Evolutionary conservation across 2,329 filamentous ascomycete genomes (phyloP).

Genomic region (Penicillium sp.): DNA sequence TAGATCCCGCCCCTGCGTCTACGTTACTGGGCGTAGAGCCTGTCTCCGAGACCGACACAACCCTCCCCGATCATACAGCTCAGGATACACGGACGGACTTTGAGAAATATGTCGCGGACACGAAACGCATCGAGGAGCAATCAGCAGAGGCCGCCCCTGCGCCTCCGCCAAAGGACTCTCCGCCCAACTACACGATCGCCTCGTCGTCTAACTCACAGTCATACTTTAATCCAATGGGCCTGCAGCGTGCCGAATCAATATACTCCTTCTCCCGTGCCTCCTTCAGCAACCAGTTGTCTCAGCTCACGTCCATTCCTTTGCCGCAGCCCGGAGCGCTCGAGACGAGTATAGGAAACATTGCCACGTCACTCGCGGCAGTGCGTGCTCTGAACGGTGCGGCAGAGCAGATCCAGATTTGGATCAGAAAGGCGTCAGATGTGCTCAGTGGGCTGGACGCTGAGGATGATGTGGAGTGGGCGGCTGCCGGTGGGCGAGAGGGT

Average conservation of each 20-base stretch:
- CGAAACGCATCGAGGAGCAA: slow-evolving; percentile 36
- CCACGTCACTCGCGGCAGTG: slow-evolving; percentile 80
- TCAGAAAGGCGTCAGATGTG: slow-evolving; percentile 86
- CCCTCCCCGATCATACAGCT: slow-evolving; percentile 17
- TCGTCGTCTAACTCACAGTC: slow-evolving; percentile 44
- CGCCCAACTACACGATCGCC: slow-evolving; percentile 28
- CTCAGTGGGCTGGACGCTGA: slow-evolving; percentile 88
- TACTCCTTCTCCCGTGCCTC: slow-evolving; percentile 91
- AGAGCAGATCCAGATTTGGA: slow-evolving; percentile 93
- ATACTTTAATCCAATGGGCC: slow-evolving; percentile 50
- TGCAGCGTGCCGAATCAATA: slow-evolving; percentile 77
- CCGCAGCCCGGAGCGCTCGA: slow-evolving; percentile 84
- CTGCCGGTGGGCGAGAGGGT: slow-evolving; percentile 72
- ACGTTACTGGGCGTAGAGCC: slow-evolving; percentile 27
- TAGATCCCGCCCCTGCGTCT: slow-evolving; percentile 31
- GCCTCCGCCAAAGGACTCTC: slow-evolving; percentile 43
- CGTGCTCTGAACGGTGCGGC: slow-evolving; percentile 83
- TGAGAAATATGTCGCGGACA: slow-evolving; percentile 48
- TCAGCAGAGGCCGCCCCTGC: slow-evolving; percentile 34
- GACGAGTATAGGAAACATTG: slow-evolving; percentile 79
- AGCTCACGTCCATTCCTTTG: slow-evolving; percentile 86
- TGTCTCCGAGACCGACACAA: slow-evolving; percentile 5
- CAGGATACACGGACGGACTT: slow-evolving; percentile 43
- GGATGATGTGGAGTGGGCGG: slow-evolving; percentile 95
- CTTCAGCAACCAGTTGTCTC: slow-evolving; percentile 89